These are phyloP conservation scores for Gracilariopsis chorda DNA, from an alignment of 23 red algal genomes.

Conservation along the genomic window DNA sequence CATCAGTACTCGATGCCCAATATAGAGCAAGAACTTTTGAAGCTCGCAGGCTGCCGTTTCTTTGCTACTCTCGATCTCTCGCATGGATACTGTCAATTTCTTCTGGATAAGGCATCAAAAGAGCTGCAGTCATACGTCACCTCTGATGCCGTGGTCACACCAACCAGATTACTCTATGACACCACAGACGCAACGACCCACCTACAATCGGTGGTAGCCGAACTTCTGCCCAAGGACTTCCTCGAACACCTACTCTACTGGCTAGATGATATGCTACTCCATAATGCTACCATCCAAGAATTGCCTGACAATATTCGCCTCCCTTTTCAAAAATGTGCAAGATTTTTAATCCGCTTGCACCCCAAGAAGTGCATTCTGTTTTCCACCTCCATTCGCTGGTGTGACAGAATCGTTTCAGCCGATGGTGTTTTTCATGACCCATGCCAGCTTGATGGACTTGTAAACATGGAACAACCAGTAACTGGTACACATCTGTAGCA, in stretches of 20 bases:
- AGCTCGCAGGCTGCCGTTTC: not conserved
- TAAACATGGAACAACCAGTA: not conserved
- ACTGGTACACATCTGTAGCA: not conserved
- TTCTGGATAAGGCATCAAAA: not conserved
- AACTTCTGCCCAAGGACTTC: not conserved
- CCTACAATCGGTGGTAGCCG: not conserved
- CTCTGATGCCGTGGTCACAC: not conserved
- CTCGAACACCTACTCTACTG: not conserved
- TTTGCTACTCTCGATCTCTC: not conserved
- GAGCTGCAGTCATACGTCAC: slow-evolving; percentile 1
- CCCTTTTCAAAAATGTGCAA: not conserved
- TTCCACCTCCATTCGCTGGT: not conserved
- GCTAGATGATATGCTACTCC: slow-evolving; percentile 12
- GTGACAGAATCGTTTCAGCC: not conserved
- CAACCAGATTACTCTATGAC: not conserved
- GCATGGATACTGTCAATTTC: slow-evolving; percentile 8
- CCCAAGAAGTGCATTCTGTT: slow-evolving; percentile 3
- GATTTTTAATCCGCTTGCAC: not conserved
- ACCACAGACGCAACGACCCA: slow-evolving; percentile 5
- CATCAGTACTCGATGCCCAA: slow-evolving; percentile 4
- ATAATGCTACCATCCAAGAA: not conserved
- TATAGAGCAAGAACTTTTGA: not conserved
- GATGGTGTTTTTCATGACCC: not conserved
- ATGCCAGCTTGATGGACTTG: not conserved
- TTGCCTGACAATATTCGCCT: not conserved